A percentile compares a stretch with the other conserved stretches of the same genome.
These are phyloP conservation scores for Colletotrichum lupini DNA, from an alignment of 2,329 filamentous ascomycete species.

Conservation along the genomic window DNA sequence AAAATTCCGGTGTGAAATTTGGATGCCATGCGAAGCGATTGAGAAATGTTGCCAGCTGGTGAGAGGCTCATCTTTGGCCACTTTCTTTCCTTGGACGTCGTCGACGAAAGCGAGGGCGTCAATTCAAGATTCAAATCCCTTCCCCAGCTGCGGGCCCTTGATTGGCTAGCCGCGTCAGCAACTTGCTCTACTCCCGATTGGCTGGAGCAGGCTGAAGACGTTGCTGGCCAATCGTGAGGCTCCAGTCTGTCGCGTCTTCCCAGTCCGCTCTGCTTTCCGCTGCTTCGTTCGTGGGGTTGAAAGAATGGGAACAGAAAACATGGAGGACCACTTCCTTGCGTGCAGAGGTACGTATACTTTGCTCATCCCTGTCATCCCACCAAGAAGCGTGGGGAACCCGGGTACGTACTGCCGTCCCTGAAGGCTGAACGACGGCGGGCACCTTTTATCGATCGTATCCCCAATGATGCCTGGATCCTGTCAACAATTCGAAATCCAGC, in stretches of 20 bases:
- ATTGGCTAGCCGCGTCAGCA: slow-evolving; percentile 21
- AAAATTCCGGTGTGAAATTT: background rate
- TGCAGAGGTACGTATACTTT: slow-evolving; percentile 14
- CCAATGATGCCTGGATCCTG: slow-evolving; percentile 3
- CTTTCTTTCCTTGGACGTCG: background rate
- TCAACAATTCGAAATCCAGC: slow-evolving; percentile 16
- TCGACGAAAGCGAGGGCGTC: slow-evolving; percentile 5
- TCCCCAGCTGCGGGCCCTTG: slow-evolving; percentile 10
- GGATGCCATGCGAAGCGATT: background rate
- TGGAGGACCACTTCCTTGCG: slow-evolving; percentile 6
- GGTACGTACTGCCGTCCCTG: slow-evolving; percentile 18
- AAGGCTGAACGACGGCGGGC: no score
- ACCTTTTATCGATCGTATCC: slow-evolving; percentile 3
- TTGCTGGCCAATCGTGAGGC: slow-evolving; percentile 6
- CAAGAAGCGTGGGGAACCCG: slow-evolving; percentile 24
- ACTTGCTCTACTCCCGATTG: slow-evolving; percentile 32
- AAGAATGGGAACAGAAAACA: background rate
- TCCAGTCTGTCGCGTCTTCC: slow-evolving; percentile 12
- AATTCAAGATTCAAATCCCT: slow-evolving; percentile 32
- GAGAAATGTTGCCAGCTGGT: background rate
- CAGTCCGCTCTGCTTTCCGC: background rate
- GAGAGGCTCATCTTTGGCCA: background rate
- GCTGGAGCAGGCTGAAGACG: background rate
- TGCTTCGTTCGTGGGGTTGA: slow-evolving; percentile 26
- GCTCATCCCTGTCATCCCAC: background rate